Conservation (phyloP, 2,329 filamentous ascomycete genomes). For the Aspergillus tamarii region DNA sequence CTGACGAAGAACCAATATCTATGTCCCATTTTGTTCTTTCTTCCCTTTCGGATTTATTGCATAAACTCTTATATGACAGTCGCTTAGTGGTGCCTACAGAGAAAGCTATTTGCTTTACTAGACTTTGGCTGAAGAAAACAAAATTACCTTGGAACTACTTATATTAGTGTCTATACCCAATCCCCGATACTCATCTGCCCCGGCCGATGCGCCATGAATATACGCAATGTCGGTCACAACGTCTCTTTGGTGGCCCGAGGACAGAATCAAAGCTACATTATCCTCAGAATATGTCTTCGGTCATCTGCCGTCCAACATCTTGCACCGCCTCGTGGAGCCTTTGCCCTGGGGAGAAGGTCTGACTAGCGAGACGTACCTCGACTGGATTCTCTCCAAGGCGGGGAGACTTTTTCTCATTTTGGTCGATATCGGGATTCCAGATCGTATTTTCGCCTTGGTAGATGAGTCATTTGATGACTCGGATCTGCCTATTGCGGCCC, state of each 20-base stretch:
- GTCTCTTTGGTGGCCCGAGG: constrained; percentile 51
- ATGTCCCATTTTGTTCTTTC: constrained; percentile 12
- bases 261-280: constrained; percentile 47
- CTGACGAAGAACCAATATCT: constrained; percentile 12
- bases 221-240: constrained; percentile 32
- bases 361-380: constrained; percentile 59
- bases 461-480: constrained; percentile 65
- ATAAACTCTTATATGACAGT: constrained; percentile 6
- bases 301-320: constrained; percentile 38
- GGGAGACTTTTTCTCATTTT: constrained; percentile 63
- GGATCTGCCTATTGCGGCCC: constrained; percentile 60
- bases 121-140: constrained; percentile 4
- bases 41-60: constrained; percentile 8
- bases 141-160: constrained; percentile 6
- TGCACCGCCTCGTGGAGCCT: constrained; percentile 42
- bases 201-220: constrained; percentile 19
- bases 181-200: constrained; percentile 3
- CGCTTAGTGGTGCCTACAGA: constrained; percentile 8
- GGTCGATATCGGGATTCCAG: constrained; percentile 62
- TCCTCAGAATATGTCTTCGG: constrained; percentile 44
- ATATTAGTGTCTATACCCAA: constrained; percentile 13
- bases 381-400: constrained; percentile 64
- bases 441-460: constrained; percentile 64
- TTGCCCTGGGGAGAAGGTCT: constrained; percentile 49
- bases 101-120: not conserved